These are phyloP conservation scores for Karstenula rhodostoma DNA, from an alignment of 2,329 filamentous ascomycete genomes.

Conservation along the genomic window DNA sequence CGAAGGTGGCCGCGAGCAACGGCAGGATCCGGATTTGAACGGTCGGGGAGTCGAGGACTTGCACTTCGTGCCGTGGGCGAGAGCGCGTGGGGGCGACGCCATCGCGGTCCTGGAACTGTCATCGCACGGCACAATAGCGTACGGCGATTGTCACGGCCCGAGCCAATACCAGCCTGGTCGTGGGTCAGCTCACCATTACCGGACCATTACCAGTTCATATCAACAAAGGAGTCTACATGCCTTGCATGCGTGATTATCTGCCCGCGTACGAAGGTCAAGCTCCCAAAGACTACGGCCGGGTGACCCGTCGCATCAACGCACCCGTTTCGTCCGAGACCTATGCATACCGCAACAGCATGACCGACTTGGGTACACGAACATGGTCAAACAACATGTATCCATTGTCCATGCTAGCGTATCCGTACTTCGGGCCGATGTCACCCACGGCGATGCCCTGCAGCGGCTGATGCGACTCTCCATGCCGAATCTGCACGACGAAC, in stretches of 20 bases:
- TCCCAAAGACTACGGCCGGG: slow-evolving; percentile 60
- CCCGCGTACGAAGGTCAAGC: slow-evolving; percentile 58
- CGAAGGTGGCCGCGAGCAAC: slow-evolving; percentile 62
- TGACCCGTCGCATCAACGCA: slow-evolving; percentile 56
- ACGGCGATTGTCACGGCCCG: slow-evolving; percentile 63
- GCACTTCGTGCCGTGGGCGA: slow-evolving; percentile 50
- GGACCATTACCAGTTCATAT: background rate
- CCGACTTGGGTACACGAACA: slow-evolving; percentile 56
- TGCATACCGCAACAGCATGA: slow-evolving; percentile 60
- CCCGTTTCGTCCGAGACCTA: slow-evolving; percentile 56
- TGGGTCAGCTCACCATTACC: background rate
- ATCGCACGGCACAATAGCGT: slow-evolving; percentile 58
- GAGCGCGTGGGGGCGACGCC: slow-evolving; percentile 26
- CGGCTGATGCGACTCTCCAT: slow-evolving; percentile 58
- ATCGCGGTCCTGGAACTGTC: slow-evolving; percentile 61
- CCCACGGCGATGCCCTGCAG: slow-evolving; percentile 59
- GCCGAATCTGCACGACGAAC: slow-evolving; percentile 62
- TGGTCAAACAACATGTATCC: slow-evolving; percentile 63
- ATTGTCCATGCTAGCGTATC: slow-evolving; percentile 62
- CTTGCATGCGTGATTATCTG: slow-evolving; percentile 60
- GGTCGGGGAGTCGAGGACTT: slow-evolving; percentile 63
- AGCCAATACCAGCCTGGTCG: slow-evolving; percentile 56
- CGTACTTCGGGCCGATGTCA: slow-evolving; percentile 65
- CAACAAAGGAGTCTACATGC: background rate
- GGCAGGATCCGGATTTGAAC: slow-evolving; percentile 63